A percentile compares a stretch with the other conserved stretches of the same genome.
phyloP scores from a whole-genome alignment of 2,329 filamentous ascomycete genomes.

The Aspergillus sergii region DNA sequence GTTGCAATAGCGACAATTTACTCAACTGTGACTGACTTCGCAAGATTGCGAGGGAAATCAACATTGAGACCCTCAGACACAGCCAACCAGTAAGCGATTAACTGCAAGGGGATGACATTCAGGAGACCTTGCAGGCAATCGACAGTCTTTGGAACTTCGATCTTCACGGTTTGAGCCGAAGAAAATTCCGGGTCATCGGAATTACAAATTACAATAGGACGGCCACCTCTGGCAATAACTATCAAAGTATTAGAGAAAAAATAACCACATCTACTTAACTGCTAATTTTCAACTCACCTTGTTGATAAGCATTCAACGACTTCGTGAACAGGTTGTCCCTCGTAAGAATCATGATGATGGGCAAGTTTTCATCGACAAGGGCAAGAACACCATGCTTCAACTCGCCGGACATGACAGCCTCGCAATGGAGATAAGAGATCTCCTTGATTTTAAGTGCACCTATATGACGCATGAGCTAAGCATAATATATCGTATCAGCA shows the following conservation, averaged over 20 bases:
- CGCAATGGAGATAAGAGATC: constrained; percentile 98
- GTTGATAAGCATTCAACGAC: constrained; percentile 99
- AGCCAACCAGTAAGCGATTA: constrained; percentile 98
- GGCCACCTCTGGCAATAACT: constrained; percentile 94
- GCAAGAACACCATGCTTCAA: constrained; percentile 98
- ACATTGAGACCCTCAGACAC: constrained; percentile 96
- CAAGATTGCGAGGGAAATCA: constrained; percentile 97
- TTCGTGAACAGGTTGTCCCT: constrained; percentile 96
- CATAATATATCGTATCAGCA: not conserved
- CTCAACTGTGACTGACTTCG: constrained; percentile 98
- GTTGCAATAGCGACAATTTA: constrained; percentile 51
- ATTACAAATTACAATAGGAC: constrained; percentile 99
- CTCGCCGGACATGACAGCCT: constrained; percentile 99
- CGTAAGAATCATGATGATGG: constrained; percentile 99
- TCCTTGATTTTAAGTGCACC: constrained; percentile 99
- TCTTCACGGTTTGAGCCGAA: constrained; percentile 86
- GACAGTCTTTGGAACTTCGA: constrained; percentile 94
- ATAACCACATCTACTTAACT: constrained; percentile 11
- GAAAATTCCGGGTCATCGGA: constrained; percentile 85
- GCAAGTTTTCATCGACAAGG: constrained; percentile 95
- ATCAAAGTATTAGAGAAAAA: constrained; percentile 30
- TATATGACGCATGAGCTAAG: constrained; percentile 27
- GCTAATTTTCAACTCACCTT: constrained; percentile 60
- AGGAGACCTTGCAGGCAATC: constrained; percentile 94
- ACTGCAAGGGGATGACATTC: constrained; percentile 95